These are phyloP conservation scores for Emericellopsis atlantica DNA, from an alignment of 2,329 filamentous ascomycete species.

Conservation along the genomic window DNA sequence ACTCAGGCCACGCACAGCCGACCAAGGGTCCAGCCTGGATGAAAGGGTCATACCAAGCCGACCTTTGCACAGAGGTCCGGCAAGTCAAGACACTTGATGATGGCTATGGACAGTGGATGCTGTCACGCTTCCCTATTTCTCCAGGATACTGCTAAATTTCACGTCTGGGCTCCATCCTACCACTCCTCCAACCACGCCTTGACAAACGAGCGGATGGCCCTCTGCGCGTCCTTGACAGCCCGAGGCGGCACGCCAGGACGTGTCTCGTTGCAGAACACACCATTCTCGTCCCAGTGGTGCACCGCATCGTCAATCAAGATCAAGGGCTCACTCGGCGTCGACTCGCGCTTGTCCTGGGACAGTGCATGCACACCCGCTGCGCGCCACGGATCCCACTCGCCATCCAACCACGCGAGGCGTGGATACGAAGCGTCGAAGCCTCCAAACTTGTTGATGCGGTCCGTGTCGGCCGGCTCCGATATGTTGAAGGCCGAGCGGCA, in stretches of 20 bases:
- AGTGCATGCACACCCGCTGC: conserved; percentile 59
- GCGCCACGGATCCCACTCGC: conserved; percentile 70
- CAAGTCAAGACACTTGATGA: too few relatives aligned
- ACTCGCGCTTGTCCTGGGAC: conserved; percentile 9
- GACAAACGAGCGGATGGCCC: conserved; percentile 3
- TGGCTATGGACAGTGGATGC: too few relatives aligned
- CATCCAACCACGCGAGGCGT: conserved; percentile 65
- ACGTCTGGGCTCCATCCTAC: not conserved
- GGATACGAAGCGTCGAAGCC: conserved; percentile 61
- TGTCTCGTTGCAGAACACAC: conserved; percentile 1
- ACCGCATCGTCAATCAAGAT: conserved; percentile 5
- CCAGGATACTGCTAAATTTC: too few relatives aligned
- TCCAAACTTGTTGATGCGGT: conserved; percentile 64
- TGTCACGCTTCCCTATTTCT: too few relatives aligned
- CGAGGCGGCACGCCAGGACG: conserved; percentile 1
- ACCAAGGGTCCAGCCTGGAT: too few relatives aligned
- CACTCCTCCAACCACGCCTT: conserved; percentile 5
- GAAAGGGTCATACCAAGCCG: too few relatives aligned
- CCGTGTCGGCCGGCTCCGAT: conserved; percentile 45
- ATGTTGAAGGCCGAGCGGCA: conserved; percentile 63
- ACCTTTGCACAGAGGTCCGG: too few relatives aligned
- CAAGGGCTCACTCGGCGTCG: conserved; percentile 3
- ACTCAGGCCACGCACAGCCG: too few relatives aligned
- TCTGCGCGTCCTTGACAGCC: conserved; percentile 2
- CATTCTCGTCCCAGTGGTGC: conserved; percentile 7